Evolutionary conservation across 1,284 basidiomycete species (phyloP).

Genomic region (Ceratobasidium sp.): DNA sequence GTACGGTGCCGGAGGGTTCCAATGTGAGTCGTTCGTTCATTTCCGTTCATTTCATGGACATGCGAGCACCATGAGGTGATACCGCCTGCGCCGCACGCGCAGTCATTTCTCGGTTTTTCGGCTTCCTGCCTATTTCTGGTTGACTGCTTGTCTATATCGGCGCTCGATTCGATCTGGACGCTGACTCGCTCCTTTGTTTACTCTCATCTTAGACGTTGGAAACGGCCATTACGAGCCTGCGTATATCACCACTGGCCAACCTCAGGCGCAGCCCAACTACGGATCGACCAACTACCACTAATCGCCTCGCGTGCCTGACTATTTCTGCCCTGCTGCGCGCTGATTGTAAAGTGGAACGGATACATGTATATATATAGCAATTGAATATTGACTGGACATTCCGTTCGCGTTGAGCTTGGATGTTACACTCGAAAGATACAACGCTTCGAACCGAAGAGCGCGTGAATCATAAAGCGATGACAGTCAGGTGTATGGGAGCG

Average conservation of each 20-base stretch:
- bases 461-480: too few relatives aligned
- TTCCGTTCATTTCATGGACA: neutral
- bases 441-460: too few relatives aligned
- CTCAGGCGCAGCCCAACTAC: slow-evolving; percentile 15
- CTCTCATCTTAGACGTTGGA: slow-evolving; percentile 64
- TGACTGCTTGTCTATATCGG: too few relatives aligned
- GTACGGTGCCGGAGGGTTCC: slow-evolving; percentile 76
- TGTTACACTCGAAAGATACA: too few relatives aligned
- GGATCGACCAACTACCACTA: slow-evolving; percentile 31
- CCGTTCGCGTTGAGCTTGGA: too few relatives aligned
- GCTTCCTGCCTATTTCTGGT: neutral
- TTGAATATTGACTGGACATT: too few relatives aligned
- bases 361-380: too few relatives aligned
- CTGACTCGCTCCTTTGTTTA: slow-evolving; percentile 8
- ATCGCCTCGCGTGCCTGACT: neutral
- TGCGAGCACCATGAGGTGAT: too few relatives aligned
- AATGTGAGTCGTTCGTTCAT: slow-evolving; percentile 61
- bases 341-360: too few relatives aligned
- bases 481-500: too few relatives aligned
- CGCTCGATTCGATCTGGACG: neutral
- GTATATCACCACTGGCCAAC: slow-evolving; percentile 51
- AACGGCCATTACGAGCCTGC: slow-evolving; percentile 68
- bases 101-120: neutral
- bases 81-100: too few relatives aligned
- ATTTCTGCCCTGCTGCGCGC: too few relatives aligned